phyloP scores from a whole-genome alignment of 768 basidiomycete genomes.

The Cubamyces sp. region DNA sequence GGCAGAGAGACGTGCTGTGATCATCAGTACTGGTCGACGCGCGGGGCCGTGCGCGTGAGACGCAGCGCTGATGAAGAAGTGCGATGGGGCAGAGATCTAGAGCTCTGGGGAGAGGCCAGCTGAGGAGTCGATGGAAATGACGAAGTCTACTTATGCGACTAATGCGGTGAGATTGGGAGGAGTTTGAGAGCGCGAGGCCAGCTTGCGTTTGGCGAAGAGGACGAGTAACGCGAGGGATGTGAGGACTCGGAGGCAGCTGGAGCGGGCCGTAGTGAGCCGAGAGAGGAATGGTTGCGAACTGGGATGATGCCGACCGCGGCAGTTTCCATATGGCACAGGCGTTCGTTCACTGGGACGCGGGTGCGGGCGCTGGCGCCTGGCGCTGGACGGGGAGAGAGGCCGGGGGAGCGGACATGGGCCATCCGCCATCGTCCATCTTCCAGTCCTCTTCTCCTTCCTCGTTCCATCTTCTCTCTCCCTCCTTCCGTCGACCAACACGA shows the following conservation, averaged over 20 bases:
- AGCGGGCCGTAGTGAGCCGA: conserved; percentile 1
- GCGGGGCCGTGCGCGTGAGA: conserved; percentile 1
- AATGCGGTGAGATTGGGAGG: neutral
- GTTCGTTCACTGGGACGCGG: too few relatives aligned
- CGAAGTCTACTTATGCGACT: neutral
- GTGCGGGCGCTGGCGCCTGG: neutral
- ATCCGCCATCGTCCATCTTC: neutral
- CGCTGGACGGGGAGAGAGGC: conserved; percentile 1
- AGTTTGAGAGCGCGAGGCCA: neutral
- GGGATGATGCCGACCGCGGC: conserved; percentile 24
- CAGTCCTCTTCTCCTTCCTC: neutral
- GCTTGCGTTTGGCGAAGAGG: neutral
- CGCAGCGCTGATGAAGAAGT: too few relatives aligned
- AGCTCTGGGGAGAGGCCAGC: too few relatives aligned
- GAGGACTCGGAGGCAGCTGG: neutral
- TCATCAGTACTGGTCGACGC: neutral
- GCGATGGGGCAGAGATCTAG: too few relatives aligned
- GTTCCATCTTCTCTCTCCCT: conserved; percentile 1
- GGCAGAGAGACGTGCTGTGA: neutral
- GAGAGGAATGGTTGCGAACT: conserved; percentile 5
- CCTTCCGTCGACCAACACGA: conserved; percentile 24
- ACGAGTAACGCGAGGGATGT: neutral
- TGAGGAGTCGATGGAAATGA: too few relatives aligned
- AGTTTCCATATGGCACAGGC: conserved; percentile 20
- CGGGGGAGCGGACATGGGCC: neutral